Percentiles rank a stretch among this genome's conserved stretches.
These are phyloP conservation scores for Mantamonas sphyraenae DNA, from an alignment of 78 protist species.

Conservation along the genomic window DNA sequence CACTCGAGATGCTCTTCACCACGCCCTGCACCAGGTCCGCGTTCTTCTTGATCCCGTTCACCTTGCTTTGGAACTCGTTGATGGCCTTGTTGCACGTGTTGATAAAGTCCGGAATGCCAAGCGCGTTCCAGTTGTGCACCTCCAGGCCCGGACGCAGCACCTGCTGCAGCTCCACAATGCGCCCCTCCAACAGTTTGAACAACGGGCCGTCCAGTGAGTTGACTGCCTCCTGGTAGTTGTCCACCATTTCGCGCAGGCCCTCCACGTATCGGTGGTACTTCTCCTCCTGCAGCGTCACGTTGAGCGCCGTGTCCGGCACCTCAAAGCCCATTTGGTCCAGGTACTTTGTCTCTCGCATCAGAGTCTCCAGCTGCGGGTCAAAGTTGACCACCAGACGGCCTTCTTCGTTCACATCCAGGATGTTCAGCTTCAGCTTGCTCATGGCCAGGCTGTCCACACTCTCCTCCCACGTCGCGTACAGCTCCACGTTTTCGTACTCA, in stretches of 20 bases:
- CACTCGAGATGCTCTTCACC: neutral
- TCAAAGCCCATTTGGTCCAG: constrained; percentile 56
- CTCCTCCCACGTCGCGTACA: neutral
- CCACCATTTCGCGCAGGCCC: constrained; percentile 36
- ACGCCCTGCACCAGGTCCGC: constrained; percentile 14
- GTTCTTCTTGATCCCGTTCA: constrained; percentile 51
- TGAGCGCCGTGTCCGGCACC: constrained; percentile 68
- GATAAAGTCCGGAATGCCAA: constrained; percentile 58
- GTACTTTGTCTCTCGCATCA: constrained; percentile 75
- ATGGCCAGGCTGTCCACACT: constrained; percentile 9
- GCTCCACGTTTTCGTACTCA: constrained; percentile 33
- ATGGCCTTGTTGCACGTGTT: constrained; percentile 27
- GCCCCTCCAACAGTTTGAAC: constrained; percentile 16
- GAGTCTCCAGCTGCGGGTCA: constrained; percentile 10
- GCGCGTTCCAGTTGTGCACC: constrained; percentile 81
- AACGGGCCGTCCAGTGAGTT: constrained; percentile 23
- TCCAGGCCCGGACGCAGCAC: constrained; percentile 40
- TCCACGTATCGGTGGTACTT: constrained; percentile 48
- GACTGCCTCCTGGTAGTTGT: constrained; percentile 17
- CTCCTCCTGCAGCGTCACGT: constrained; percentile 77
- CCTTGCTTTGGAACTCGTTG: constrained; percentile 21
- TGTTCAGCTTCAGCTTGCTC: neutral
- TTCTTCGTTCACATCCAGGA: constrained; percentile 9
- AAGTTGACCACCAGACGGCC: constrained; percentile 57
- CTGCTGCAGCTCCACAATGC: constrained; percentile 17